phyloP scores from a whole-genome alignment of 1,284 basidiomycete genomes.

The Anthracocystis panici-leucophaei region DNA sequence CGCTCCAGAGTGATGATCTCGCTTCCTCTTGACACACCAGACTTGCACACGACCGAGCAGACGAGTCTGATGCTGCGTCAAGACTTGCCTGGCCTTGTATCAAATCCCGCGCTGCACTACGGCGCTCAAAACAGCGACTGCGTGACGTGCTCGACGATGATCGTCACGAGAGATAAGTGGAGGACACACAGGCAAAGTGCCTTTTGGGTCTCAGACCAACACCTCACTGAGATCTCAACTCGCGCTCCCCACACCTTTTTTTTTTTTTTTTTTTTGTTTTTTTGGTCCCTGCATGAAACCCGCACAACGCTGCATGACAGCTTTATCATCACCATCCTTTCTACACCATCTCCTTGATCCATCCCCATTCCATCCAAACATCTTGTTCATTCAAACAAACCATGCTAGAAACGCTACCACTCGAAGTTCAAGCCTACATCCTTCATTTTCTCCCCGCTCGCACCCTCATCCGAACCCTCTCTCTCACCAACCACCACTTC shows the following conservation, averaged over 20 bases:
- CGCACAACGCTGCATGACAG: neutral
- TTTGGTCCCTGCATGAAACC: slow-evolving; percentile 31
- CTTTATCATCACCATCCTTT: neutral
- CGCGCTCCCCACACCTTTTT: too few species aligned
- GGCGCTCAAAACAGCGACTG: neutral
- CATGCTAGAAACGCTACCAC: slow-evolving; percentile 41
- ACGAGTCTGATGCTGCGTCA: too few species aligned
- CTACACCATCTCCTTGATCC: neutral
- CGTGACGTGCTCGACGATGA: neutral
- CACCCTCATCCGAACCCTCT: slow-evolving; percentile 41
- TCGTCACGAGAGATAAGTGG: slow-evolving; percentile 12
- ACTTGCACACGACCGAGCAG: too few species aligned
- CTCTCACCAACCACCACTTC: slow-evolving; percentile 49
- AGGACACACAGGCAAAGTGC: slow-evolving; percentile 11
- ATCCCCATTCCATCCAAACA: neutral
- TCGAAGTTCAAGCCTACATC: slow-evolving; percentile 55
- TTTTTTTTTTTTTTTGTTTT: too few species aligned
- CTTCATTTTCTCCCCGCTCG: slow-evolving; percentile 45
- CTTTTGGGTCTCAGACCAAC: neutral
- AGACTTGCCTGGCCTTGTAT: neutral
- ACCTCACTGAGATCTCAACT: neutral
- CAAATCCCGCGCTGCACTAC: neutral
- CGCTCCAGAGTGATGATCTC: too few species aligned
- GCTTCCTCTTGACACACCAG: too few species aligned
- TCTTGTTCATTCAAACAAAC: neutral